These are phyloP conservation scores for Fusarium hostae DNA, from an alignment of 2,329 filamentous ascomycete species.

Conservation along the genomic window DNA sequence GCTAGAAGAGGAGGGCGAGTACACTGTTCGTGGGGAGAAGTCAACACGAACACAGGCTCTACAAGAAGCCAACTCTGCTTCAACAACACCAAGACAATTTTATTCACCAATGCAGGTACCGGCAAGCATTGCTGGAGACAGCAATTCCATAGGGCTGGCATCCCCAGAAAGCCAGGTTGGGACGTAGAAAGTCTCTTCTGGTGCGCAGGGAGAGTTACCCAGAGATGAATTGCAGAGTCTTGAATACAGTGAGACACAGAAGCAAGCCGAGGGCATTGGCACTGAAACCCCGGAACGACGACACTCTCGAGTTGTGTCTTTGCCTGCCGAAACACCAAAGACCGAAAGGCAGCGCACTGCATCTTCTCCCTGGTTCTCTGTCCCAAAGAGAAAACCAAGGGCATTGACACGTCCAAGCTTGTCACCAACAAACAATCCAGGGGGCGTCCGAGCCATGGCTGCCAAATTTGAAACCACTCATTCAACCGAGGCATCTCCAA, in stretches of 20 bases:
- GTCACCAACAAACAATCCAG: conserved; percentile 42
- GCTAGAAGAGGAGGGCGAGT: not conserved
- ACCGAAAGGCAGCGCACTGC: not conserved
- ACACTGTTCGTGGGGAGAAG: not conserved
- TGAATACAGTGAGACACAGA: not conserved
- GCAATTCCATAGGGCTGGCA: not conserved
- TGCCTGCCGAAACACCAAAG: not conserved
- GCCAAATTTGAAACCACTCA: conserved; percentile 59
- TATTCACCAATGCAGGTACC: conserved; percentile 40
- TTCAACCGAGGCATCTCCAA: conserved; percentile 6
- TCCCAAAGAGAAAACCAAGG: conserved; percentile 22
- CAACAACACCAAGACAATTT: conserved; percentile 40
- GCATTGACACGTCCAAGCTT: conserved; percentile 24
- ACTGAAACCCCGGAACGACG: not conserved
- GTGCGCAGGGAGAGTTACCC: not conserved
- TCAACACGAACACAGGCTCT: not conserved
- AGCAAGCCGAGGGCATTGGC: not conserved
- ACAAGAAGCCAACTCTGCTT: conserved; percentile 14
- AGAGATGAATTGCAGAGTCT: not conserved
- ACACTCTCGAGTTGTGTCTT: not conserved
- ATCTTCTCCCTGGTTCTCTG: conserved; percentile 2
- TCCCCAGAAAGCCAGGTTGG: conserved; percentile 10
- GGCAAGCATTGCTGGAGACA: conserved; percentile 2
- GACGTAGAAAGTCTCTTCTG: conserved; percentile 36
- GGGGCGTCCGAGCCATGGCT: conserved; percentile 61